A percentile compares a stretch with the other conserved stretches of the same genome.
Evolutionary conservation across 2,329 filamentous ascomycete species (phyloP).

Genomic region (Xylariaceae sp.): DNA sequence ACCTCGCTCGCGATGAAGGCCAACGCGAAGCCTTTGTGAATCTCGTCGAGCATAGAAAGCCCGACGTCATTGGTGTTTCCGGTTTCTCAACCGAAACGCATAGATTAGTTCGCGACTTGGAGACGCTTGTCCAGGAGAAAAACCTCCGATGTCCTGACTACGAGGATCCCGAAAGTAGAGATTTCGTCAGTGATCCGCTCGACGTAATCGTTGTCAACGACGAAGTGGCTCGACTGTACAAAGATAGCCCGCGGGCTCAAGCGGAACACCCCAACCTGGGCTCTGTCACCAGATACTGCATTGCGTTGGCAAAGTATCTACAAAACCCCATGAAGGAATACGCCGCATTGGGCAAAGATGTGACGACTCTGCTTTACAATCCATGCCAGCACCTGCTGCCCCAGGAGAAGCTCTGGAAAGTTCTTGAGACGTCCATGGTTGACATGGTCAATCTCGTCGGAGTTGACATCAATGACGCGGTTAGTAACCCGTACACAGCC

Average conservation of each 20-base stretch:
- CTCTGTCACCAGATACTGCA: slow-evolving; percentile 79
- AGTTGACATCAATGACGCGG: slow-evolving; percentile 90
- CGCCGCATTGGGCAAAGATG: slow-evolving; percentile 82
- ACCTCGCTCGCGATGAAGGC: slow-evolving; percentile 65
- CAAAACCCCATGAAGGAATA: slow-evolving; percentile 97
- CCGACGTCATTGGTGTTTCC: slow-evolving; percentile 85
- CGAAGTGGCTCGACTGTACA: slow-evolving; percentile 93
- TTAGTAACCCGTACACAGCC: slow-evolving; percentile 73
- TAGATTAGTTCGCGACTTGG: slow-evolving; percentile 74
- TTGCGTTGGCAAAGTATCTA: slow-evolving; percentile 82
- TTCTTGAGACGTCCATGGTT: slow-evolving; percentile 93
- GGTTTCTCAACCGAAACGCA: slow-evolving; percentile 85
- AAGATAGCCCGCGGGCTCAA: slow-evolving; percentile 75
- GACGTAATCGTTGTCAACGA: slow-evolving; percentile 93
- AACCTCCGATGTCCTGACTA: slow-evolving; percentile 76
- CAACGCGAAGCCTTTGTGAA: slow-evolving; percentile 69
- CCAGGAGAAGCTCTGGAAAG: slow-evolving; percentile 77
- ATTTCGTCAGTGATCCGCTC: slow-evolving; percentile 70
- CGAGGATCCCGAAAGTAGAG: slow-evolving; percentile 69
- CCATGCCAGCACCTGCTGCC: slow-evolving; percentile 84
- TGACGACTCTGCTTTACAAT: slow-evolving; percentile 82
- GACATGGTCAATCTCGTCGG: slow-evolving; percentile 97
- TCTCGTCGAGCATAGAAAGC: slow-evolving; percentile 70
- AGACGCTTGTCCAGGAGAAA: slow-evolving; percentile 71
- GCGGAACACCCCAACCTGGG: slow-evolving; percentile 76